phyloP scores from a whole-genome alignment of 2,329 filamentous ascomycete genomes.

The Fusarium nelsonii region DNA sequence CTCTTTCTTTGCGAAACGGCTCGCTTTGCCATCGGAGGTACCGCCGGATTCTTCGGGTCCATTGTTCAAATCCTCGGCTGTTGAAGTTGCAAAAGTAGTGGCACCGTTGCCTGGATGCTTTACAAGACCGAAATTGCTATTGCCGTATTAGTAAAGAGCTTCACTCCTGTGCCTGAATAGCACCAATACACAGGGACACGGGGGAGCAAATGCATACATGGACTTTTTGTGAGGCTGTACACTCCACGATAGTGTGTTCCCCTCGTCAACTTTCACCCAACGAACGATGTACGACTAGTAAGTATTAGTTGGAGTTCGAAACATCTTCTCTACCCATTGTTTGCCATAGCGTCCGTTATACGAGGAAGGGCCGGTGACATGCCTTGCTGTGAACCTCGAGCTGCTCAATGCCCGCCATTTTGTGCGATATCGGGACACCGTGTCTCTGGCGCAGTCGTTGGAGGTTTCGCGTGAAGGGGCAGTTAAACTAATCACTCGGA shows the following conservation, averaged over 20 bases:
- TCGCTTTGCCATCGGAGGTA: constrained; percentile 59
- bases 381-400: constrained; percentile 98
- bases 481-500: background rate
- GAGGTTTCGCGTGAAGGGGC: constrained; percentile 17
- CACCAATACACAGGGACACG: background rate
- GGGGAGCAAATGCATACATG: constrained; percentile 65
- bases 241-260: constrained; percentile 96
- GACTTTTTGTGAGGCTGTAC: constrained; percentile 98
- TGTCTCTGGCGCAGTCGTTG: constrained; percentile 1
- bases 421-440: constrained; percentile 35
- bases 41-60: constrained; percentile 62
- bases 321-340: background rate
- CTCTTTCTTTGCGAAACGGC: constrained; percentile 68
- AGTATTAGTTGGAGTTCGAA: constrained; percentile 40
- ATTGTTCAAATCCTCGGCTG: constrained; percentile 58
- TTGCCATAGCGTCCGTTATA: background rate
- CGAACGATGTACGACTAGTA: constrained; percentile 95
- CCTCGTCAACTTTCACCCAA: constrained; percentile 92
- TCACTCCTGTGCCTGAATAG: background rate
- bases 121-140: constrained; percentile 93
- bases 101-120: constrained; percentile 87
- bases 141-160: constrained; percentile 32
- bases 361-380: constrained; percentile 43
- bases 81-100: constrained; percentile 60
- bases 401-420: constrained; percentile 95